A percentile compares a stretch with the other conserved stretches of the same genome.
Conservation (phyloP, 257 asterid genomes). For the Misopates orontium region DNA sequence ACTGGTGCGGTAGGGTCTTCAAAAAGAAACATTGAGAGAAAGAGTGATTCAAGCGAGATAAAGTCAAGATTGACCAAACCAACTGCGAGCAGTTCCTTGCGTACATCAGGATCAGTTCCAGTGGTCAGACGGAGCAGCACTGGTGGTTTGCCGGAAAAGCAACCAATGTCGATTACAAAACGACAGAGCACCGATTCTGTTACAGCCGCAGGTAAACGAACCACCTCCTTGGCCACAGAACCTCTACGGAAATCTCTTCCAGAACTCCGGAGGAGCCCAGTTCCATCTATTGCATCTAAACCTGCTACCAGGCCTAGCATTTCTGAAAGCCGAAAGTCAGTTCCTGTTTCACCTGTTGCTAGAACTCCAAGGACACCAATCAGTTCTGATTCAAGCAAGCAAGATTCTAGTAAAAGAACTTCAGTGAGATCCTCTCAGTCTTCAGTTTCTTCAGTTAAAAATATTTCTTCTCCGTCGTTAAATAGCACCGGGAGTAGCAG, state of each 20-base stretch:
- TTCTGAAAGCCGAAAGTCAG: constrained; percentile 54
- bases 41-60: constrained; percentile 39
- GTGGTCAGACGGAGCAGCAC: constrained; percentile 82
- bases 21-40: constrained; percentile 45
- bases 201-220: constrained; percentile 42
- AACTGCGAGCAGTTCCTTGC: constrained; percentile 63
- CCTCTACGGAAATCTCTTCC: constrained; percentile 78
- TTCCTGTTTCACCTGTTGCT: constrained; percentile 63
- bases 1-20: constrained; percentile 31
- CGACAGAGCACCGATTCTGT: constrained; percentile 38
- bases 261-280: constrained; percentile 57
- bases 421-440: constrained; percentile 53
- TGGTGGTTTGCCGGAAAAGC: constrained; percentile 75
- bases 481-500: constrained; percentile 70
- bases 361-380: constrained; percentile 66
- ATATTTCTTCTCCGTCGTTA: constrained; percentile 61
- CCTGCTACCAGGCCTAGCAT: constrained; percentile 44
- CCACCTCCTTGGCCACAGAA: constrained; percentile 55
- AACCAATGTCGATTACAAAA: constrained; percentile 48
- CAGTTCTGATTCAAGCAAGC: constrained; percentile 60
- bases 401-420: constrained; percentile 46
- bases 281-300: constrained; percentile 49
- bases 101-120: constrained; percentile 54
- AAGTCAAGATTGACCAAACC: constrained; percentile 62
- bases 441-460: constrained; percentile 55